phyloP scores from a whole-genome alignment of 768 basidiomycete species.

The Coprinopsis cinerea region DNA sequence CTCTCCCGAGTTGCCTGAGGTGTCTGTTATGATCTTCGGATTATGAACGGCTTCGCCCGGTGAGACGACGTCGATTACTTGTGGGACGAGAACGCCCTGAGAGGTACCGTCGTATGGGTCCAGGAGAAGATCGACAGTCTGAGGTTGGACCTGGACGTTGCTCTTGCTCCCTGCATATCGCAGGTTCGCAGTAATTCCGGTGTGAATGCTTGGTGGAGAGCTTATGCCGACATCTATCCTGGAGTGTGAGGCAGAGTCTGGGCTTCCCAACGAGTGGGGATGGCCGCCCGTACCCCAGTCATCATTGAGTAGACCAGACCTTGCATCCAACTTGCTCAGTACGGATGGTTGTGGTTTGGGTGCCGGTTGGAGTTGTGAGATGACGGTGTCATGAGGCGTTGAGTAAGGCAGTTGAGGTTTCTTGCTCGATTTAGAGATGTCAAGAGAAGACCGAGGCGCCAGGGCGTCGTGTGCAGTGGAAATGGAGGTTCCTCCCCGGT shows the following conservation, averaged over 20 bases:
- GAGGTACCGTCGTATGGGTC: slow-evolving; percentile 24
- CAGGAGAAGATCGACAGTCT: slow-evolving; percentile 6
- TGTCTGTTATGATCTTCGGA: neutral
- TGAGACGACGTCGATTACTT: slow-evolving; percentile 12
- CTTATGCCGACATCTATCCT: slow-evolving; percentile 5
- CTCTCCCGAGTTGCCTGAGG: slow-evolving; percentile 20
- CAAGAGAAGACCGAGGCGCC: neutral
- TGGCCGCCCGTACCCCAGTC: neutral
- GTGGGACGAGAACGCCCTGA: slow-evolving; percentile 22
- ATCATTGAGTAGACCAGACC: neutral
- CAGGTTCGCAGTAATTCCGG: slow-evolving; percentile 3
- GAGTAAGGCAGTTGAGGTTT: slow-evolving; percentile 15
- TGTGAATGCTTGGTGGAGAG: slow-evolving; percentile 7
- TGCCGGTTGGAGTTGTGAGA: slow-evolving; percentile 42
- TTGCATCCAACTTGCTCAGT: neutral
- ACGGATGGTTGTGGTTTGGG: neutral
- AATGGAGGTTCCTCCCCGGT: slow-evolving; percentile 18
- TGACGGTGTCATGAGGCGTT: slow-evolving; percentile 59
- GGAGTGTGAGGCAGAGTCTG: slow-evolving; percentile 9
- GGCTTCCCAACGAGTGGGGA: neutral
- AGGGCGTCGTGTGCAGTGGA: slow-evolving; percentile 3
- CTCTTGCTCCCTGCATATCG: slow-evolving; percentile 3
- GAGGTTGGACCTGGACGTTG: neutral
- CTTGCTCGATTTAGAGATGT: slow-evolving; percentile 2
- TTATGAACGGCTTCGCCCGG: neutral